Base-by-base conservation (phyloP, 2,329 filamentous ascomycete species). In the Pseudovirgaria hyperparasitica region DNA sequence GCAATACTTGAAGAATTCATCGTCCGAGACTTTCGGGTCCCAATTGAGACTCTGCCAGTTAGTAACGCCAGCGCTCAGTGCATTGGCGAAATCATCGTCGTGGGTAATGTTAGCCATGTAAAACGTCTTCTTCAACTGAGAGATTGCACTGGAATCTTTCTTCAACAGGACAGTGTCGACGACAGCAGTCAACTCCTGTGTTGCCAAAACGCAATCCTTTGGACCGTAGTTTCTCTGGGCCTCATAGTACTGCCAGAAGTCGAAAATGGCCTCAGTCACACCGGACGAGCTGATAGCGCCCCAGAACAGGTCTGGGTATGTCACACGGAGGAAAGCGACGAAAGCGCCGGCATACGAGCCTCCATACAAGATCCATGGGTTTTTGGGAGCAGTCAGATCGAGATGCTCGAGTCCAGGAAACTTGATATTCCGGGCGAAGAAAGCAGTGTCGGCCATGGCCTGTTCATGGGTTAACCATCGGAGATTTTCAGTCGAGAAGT, bases 401-500 rank as follows among this genome's bases (percentile, higher is more conserved):
- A 67, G 43, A 34, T 80, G 54, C 43, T 81, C 74, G 5, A 85
- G 54, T 0, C 81, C 81, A 0, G 70, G 62, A 34, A 86, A 85
- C 26, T 71, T 59, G 21, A 85, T 64, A 37, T 90, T 67, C 34
- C 70, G 55, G 0, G 82, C 80, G 53, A 92, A 92, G 52, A 82
- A 92, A 2, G 73, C 80, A 22, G 76, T 72, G 48, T 92, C 84
- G 6, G 82, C 82, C 20, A 92, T 49, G 0, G 82, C 74, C 50
- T 92, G 84, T 40, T 86, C 79, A 0, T 82, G 90, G 1, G 80
- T 77, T 43, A 92, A 58, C 59, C 90, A 92, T 3, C 84, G 75
- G 36, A 92, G 55, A 40, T 70, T 86, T 45, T 79, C 58, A 0
- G 72, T 76, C 1, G 67, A 67, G 12, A 87, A 61, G 42, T 86